Evolutionary conservation across 805 yeast genomes (phyloP).

Genomic region (Tetrapisispora fleetii): DNA sequence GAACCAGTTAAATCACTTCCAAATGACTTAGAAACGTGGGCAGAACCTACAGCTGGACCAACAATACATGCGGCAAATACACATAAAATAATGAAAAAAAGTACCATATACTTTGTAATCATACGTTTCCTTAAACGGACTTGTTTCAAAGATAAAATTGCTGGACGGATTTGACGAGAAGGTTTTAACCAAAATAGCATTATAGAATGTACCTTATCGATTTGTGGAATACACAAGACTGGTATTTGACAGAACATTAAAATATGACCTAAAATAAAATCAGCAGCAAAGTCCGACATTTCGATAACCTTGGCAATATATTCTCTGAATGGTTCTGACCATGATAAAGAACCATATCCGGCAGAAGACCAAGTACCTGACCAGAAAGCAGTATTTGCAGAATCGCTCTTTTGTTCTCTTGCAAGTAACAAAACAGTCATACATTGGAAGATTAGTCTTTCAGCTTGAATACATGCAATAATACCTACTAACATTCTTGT

Average conservation of each 20-base stretch:
- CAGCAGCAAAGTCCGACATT: slow-evolving; percentile 91
- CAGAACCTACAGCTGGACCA: slow-evolving; percentile 85
- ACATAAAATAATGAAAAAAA: slow-evolving; percentile 61
- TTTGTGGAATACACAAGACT: slow-evolving; percentile 66
- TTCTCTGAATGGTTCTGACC: slow-evolving; percentile 93
- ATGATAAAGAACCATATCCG: slow-evolving; percentile 87
- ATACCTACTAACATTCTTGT: slow-evolving; percentile 80
- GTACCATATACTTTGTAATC: slow-evolving; percentile 82
- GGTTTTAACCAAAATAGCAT: slow-evolving; percentile 99
- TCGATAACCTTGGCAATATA: slow-evolving; percentile 88
- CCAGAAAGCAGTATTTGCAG: slow-evolving; percentile 97
- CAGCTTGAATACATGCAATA: slow-evolving; percentile 71
- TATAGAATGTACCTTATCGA: slow-evolving; percentile 96
- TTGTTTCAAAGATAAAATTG: slow-evolving; percentile 92
- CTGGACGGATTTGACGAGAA: slow-evolving; percentile 91
- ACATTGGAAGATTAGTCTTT: slow-evolving; percentile 77
- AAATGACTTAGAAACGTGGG: slow-evolving; percentile 34
- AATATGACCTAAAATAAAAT: slow-evolving; percentile 85
- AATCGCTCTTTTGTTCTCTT: slow-evolving; percentile 92
- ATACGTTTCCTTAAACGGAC: slow-evolving; percentile 92
- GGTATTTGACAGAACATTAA: slow-evolving; percentile 86
- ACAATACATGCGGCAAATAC: slow-evolving; percentile 68
- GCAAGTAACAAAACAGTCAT: slow-evolving; percentile 70
- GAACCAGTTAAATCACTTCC: slow-evolving; percentile 31
- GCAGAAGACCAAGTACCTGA: slow-evolving; percentile 96